Percentiles rank a stretch among this genome's conserved stretches.
Evolutionary conservation across 345 rosid genomes (phyloP).

Genomic region (Trapa incisa): DNA sequence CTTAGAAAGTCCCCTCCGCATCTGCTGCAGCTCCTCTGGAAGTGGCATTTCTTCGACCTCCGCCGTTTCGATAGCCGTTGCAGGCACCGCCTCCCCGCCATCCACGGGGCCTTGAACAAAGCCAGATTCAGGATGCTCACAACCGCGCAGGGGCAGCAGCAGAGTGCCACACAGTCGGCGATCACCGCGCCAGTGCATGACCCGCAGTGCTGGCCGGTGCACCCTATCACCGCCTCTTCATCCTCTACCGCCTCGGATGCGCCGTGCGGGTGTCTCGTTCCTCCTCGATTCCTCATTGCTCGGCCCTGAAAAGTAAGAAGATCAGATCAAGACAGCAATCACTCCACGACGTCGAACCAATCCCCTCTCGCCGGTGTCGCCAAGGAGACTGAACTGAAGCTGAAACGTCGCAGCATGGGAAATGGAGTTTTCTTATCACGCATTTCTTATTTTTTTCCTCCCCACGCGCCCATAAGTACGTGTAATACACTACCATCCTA

Average conservation of each 20-base stretch:
- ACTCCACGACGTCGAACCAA: background rate
- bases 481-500: background rate
- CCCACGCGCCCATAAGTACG: background rate
- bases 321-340: background rate
- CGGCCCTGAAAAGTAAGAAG: background rate
- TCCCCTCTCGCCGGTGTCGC: background rate
- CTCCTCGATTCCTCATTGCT: conserved; percentile 1
- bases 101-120: conserved; percentile 62
- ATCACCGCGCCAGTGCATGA: conserved; percentile 58
- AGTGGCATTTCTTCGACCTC: conserved; percentile 28
- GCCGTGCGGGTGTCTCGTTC: background rate
- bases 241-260: background rate
- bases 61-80: conserved; percentile 19
- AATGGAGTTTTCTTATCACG: conserved; percentile 12
- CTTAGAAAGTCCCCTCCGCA: background rate
- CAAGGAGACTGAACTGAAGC: background rate
- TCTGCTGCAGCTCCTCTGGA: conserved; percentile 13
- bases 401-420: conserved; percentile 15
- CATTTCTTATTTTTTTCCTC: no score
- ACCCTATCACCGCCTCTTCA: conserved; percentile 7
- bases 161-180: conserved; percentile 79
- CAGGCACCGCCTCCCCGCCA: conserved; percentile 48
- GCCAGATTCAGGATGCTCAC: conserved; percentile 50
- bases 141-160: conserved; percentile 83
- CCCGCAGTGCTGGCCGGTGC: conserved; percentile 53